phyloP scores from a whole-genome alignment of 345 rosid species.

The Ceriops decandra region DNA sequence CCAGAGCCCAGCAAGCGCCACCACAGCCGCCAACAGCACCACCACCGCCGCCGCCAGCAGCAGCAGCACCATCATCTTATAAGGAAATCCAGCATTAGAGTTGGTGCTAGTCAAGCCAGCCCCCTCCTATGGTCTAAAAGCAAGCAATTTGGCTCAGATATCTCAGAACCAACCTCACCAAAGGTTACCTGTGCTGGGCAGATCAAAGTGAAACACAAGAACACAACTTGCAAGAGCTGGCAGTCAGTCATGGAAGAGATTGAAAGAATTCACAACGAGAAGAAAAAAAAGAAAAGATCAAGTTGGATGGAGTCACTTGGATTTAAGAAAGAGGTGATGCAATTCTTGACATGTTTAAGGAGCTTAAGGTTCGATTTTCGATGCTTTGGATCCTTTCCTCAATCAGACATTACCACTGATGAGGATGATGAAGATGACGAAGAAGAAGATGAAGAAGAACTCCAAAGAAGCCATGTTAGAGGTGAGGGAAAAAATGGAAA shows the following conservation, averaged over 20 bases:
- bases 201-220: slow-evolving; percentile 75
- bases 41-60: slow-evolving; percentile 11
- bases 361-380: slow-evolving; percentile 53
- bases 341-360: slow-evolving; percentile 64
- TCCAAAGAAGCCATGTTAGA: slow-evolving; percentile 15
- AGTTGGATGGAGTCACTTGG: slow-evolving; percentile 54
- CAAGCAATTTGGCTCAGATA: slow-evolving; percentile 50
- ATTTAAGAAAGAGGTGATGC: slow-evolving; percentile 65
- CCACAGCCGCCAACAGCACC: slow-evolving; percentile 34
- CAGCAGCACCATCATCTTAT: slow-evolving; percentile 21
- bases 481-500: slow-evolving; percentile 9
- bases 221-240: slow-evolving; percentile 62
- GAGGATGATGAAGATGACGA: slow-evolving; percentile 39
- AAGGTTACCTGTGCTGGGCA: slow-evolving; percentile 91
- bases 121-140: slow-evolving; percentile 65
- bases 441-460: slow-evolving; percentile 30
- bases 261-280: slow-evolving; percentile 40
- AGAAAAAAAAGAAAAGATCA: slow-evolving; percentile 33
- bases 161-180: slow-evolving; percentile 79
- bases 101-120: slow-evolving; percentile 35
- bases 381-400: slow-evolving; percentile 67
- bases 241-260: slow-evolving; percentile 64
- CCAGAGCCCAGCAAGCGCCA: slow-evolving; percentile 43
- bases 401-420: slow-evolving; percentile 35
- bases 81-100: slow-evolving; percentile 36